Evolutionary conservation across 2,329 filamentous ascomycete species (phyloP), one percentile per base, ranked within the genome.

Genomic region (Teratosphaeria viscida): DNA sequence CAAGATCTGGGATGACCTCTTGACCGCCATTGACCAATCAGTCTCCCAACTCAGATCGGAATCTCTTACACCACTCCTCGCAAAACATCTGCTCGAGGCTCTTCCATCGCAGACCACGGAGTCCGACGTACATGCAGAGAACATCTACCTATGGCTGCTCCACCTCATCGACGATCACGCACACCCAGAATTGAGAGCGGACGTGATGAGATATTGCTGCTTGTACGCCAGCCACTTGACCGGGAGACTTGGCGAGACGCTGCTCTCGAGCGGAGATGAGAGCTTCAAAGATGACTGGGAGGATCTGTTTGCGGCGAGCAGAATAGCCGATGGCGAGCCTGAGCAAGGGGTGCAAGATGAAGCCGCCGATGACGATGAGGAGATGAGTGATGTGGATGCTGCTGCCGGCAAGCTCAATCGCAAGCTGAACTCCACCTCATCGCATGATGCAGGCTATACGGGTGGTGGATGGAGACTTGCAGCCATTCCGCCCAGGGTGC

Each of bases 81-180:
- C 72, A 2, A 72, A 75, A 35, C 67, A 70, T 34, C 68, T 82
- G 64, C 68, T 74, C 5, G 60, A 70, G 26, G 61, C 63, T 58
- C 67, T 60, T 10, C 52, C 47, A 26, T 12, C 29, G 2, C 47
- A 29, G 68, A 76, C 61, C 27, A 53, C 54, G 1, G 56, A 59
- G 6, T 61, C 65, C 32, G 55, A 55, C 8, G 37, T 61, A 10
- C 65, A 68, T 54, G 62, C 65, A 14, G 78, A 82, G 68, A 78
- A 73, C 1, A 57, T 78, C 35, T 78, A 73, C 61, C 68, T 75
- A 37, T 84, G 81, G 81, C 64, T 81, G 29, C 64, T 75, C 8
- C 78, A 82, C 64, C 71, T 83, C 10, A 64, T 81, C 29, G 68
- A 68, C 5, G 56, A 69, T 80, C 76, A 19, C 8, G 16, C 43